These are phyloP conservation scores for Mortierella sp. DNA, from an alignment of 371 early-diverging fungal species.

Conservation along the genomic window DNA sequence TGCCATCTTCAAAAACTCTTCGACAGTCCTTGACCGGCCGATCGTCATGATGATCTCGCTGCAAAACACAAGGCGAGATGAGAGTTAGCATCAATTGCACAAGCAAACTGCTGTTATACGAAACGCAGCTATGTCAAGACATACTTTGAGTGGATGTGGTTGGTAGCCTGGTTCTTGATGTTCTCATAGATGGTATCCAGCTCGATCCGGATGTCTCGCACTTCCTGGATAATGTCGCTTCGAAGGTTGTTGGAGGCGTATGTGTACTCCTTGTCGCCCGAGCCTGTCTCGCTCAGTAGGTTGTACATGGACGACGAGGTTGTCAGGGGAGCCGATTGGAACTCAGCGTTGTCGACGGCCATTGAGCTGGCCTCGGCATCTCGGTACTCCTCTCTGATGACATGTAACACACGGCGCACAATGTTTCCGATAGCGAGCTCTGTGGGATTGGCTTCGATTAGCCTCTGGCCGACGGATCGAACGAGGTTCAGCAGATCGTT, in stretches of 20 bases:
- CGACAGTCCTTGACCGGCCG: slow-evolving; percentile 90
- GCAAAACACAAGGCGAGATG: neutral
- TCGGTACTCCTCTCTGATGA: slow-evolving; percentile 82
- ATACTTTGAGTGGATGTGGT: slow-evolving; percentile 64
- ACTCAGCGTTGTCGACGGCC: slow-evolving; percentile 33
- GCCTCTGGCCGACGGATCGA: slow-evolving; percentile 74
- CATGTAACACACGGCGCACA: slow-evolving; percentile 83
- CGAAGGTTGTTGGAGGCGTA: slow-evolving; percentile 65
- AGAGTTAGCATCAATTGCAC: neutral
- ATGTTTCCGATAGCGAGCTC: slow-evolving; percentile 93
- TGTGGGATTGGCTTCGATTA: slow-evolving; percentile 88
- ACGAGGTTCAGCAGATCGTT: slow-evolving; percentile 73
- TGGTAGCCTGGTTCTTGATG: slow-evolving; percentile 56
- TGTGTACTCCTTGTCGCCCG: slow-evolving; percentile 31
- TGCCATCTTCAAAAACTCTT: slow-evolving; percentile 88
- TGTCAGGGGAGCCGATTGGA: slow-evolving; percentile 39
- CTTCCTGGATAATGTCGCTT: slow-evolving; percentile 82
- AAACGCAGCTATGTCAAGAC: neutral
- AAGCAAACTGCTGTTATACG: neutral
- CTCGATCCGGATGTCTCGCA: slow-evolving; percentile 73
- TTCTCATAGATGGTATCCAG: slow-evolving; percentile 54
- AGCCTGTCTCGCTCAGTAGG: slow-evolving; percentile 66
- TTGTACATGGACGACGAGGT: slow-evolving; percentile 75
- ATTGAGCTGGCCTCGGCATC: slow-evolving; percentile 39
- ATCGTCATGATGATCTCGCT: slow-evolving; percentile 97